A percentile compares a stretch with the other conserved stretches of the same genome.
Conservation (phyloP, 805 yeast genomes). For the Pichia cabralensis region DNA sequence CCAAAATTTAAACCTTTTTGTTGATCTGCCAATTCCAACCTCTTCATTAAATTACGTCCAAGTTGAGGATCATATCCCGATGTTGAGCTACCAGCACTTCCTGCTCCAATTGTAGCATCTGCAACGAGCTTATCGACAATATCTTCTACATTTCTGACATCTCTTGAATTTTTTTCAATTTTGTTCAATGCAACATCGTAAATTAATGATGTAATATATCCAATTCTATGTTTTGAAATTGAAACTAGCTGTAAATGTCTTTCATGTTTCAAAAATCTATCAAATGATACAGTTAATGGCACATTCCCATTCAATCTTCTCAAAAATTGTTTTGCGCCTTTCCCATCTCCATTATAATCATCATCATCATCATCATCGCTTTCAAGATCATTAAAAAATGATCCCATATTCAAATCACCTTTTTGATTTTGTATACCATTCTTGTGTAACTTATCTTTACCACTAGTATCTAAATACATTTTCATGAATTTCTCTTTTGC, state of each 20-base stretch:
- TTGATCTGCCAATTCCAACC: slow-evolving; percentile 26
- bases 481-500: slow-evolving; percentile 30
- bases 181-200: slow-evolving; percentile 47
- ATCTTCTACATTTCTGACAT: slow-evolving; percentile 12
- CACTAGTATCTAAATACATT: slow-evolving; percentile 1
- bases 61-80: slow-evolving; percentile 22
- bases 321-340: slow-evolving; percentile 6
- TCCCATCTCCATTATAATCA: slow-evolving; percentile 1
- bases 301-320: slow-evolving; percentile 39
- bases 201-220: slow-evolving; percentile 54
- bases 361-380: slow-evolving; percentile 7
- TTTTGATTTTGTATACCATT: slow-evolving; percentile 11
- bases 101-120: slow-evolving; percentile 19
- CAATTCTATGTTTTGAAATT: slow-evolving; percentile 58
- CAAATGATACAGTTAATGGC: slow-evolving; percentile 51
- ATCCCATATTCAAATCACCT: slow-evolving; percentile 1
- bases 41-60: slow-evolving; percentile 17
- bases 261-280: slow-evolving; percentile 55
- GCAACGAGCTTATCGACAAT: slow-evolving; percentile 20
- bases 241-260: slow-evolving; percentile 56
- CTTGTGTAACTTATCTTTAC: slow-evolving; percentile 9
- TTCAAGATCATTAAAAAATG: slow-evolving; percentile 1
- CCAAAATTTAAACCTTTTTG: slow-evolving; percentile 29
- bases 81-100: slow-evolving; percentile 10
- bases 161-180: slow-evolving; percentile 44